Conservation (phyloP, 1,284 basidiomycete genomes). For the Ceratobasidium sp. region DNA sequence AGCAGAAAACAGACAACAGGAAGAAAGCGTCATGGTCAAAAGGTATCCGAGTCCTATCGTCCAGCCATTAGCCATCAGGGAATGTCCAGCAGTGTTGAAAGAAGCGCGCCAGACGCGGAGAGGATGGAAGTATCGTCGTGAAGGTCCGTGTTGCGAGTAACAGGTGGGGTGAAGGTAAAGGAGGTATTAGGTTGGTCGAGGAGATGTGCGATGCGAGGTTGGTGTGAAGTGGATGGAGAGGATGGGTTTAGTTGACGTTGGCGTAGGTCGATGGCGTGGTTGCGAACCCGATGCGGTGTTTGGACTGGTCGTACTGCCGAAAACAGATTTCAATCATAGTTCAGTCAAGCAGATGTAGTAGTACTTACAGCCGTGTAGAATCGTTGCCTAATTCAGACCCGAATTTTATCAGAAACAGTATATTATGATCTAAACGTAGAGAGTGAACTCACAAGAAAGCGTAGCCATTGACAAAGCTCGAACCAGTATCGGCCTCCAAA, state of each 20-base stretch:
- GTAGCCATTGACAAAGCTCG: slow-evolving; percentile 39
- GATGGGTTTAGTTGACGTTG: slow-evolving; percentile 19
- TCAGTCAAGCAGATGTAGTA: not conserved
- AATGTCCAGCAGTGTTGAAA: not conserved
- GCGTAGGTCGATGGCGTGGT: slow-evolving; percentile 34
- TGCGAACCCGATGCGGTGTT: slow-evolving; percentile 41
- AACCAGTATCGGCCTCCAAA: slow-evolving; percentile 39
- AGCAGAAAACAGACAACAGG: not conserved
- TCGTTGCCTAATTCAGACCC: slow-evolving; percentile 10
- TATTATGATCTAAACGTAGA: no score
- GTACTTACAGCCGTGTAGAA: slow-evolving; percentile 38
- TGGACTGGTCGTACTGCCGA: slow-evolving; percentile 32
- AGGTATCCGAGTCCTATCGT: slow-evolving; percentile 26
- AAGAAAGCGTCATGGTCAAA: slow-evolving; percentile 15
- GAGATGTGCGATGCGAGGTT: not conserved
- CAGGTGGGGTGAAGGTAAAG: not conserved
- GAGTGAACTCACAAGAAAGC: slow-evolving; percentile 33
- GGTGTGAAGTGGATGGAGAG: not conserved
- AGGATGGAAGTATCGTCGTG: not conserved
- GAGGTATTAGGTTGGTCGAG: slow-evolving; percentile 2
- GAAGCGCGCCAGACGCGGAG: slow-evolving; percentile 14
- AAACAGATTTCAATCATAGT: not conserved
- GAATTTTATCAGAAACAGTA: not conserved
- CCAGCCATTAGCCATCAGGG: slow-evolving; percentile 28
- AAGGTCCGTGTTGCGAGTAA: not conserved